phyloP scores from a whole-genome alignment of 1,284 basidiomycete species.

The Singerocomus rubriflavus region DNA sequence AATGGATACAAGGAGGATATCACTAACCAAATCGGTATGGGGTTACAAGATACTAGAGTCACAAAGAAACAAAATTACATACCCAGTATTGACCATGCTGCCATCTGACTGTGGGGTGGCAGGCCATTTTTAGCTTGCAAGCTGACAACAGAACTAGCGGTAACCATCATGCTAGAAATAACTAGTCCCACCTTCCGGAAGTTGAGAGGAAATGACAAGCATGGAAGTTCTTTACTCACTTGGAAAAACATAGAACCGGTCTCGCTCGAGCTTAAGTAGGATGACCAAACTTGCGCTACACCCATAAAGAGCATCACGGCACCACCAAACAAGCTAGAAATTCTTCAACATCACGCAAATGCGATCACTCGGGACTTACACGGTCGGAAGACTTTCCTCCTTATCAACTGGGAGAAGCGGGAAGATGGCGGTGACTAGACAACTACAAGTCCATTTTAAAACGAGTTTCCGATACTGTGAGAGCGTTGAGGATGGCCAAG shows the following conservation, averaged over 20 bases:
- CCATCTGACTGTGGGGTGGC: constrained; percentile 57
- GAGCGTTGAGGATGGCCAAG: constrained; percentile 41
- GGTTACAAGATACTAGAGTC: background rate
- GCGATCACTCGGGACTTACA: constrained; percentile 44
- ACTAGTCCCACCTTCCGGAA: constrained; percentile 40
- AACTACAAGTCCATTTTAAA: constrained; percentile 51
- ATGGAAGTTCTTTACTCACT: constrained; percentile 29
- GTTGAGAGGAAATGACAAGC: background rate
- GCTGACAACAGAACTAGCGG: constrained; percentile 54
- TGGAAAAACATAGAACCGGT: constrained; percentile 33
- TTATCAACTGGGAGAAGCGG: constrained; percentile 75
- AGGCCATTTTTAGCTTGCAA: constrained; percentile 69
- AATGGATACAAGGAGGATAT: constrained; percentile 52
- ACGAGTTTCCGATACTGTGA: constrained; percentile 32
- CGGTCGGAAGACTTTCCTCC: constrained; percentile 56
- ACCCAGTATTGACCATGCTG: constrained; percentile 72
- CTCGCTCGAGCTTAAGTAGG: background rate
- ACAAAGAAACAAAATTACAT: constrained; percentile 17
- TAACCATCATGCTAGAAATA: constrained; percentile 47
- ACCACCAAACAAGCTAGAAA: constrained; percentile 31
- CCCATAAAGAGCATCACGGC: constrained; percentile 27
- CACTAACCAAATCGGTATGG: constrained; percentile 39
- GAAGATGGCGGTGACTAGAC: constrained; percentile 61
- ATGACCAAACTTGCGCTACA: constrained; percentile 9
- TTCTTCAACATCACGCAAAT: constrained; percentile 13